Conservation (phyloP, 305 asterid genomes). For the Fraxinus nigra region DNA sequence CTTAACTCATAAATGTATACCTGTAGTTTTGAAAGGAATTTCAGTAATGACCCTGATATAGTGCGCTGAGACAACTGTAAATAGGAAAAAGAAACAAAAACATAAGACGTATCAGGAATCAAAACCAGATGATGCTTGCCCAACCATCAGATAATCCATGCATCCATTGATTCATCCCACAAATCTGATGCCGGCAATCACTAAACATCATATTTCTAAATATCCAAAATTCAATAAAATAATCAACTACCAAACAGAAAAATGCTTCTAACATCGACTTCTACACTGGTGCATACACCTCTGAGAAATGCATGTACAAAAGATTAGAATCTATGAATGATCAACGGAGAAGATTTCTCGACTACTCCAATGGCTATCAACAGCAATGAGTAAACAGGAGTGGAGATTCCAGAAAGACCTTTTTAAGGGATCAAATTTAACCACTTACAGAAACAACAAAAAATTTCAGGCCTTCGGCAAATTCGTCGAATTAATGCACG, state of each 20-base stretch:
- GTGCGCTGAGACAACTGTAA: conserved; percentile 97
- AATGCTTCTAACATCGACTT: not conserved
- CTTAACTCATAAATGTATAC: conserved; percentile 37
- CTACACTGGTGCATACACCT: not conserved
- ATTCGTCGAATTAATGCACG: not conserved
- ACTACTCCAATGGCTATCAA: not conserved
- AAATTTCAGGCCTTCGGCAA: not conserved
- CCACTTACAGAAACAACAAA: not conserved
- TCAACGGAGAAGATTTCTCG: not conserved
- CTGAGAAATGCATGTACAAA: not conserved
- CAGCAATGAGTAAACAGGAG: not conserved
- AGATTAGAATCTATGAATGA: not conserved
- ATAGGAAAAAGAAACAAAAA: conserved; percentile 26
- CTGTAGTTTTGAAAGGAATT: conserved; percentile 97
- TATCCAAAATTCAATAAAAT: not conserved
- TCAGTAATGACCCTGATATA: conserved; percentile 77
- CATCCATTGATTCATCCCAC: conserved; percentile 17
- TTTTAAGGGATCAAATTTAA: not conserved
- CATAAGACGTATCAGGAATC: conserved; percentile 11
- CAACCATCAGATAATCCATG: conserved; percentile 21
- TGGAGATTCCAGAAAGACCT: not conserved
- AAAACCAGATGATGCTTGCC: conserved; percentile 21
- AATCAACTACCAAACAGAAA: not conserved
- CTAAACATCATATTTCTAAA: not conserved
- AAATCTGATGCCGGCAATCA: conserved; percentile 12